Evolutionary conservation across 2,329 filamentous ascomycete species (phyloP), one percentile per base, ranked within the genome.

Genomic region (Cercospora berteroae): DNA sequence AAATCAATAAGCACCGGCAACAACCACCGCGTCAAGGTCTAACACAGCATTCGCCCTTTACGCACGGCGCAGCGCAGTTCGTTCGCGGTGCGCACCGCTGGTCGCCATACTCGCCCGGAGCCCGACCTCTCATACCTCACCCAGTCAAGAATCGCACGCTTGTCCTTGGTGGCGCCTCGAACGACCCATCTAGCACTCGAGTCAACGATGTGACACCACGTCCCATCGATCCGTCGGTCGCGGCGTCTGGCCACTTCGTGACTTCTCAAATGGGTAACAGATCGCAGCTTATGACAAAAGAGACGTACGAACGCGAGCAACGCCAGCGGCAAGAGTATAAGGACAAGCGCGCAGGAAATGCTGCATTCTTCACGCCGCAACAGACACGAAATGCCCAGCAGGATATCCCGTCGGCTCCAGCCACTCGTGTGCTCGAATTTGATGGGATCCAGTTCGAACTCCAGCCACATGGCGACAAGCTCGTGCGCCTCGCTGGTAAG

Each of bases 271-370:
- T 91, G 91, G 77, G 89, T 90, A 61, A 27, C 60, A 91, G 94
- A 76, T 86, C 91, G 76, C 92, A 96, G 78, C 82, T 96, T 48
- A 95, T 96, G 79, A 96, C 94, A 76, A 87, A 89, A 20, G 87
- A 87, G 16, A 86, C 94, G 1, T 95, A 90, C 77, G 89, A 93
- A 70, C 90, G 92, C 77, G 89, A 92, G 68, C 84, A 85, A 10
- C 80, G 87, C 57, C 81, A 82, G 20, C 79, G 83, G 60, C 84
- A 89, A 92, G 77, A 60, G 33, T 50, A 60, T n/a, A 18, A 60
- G 55, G 36, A 33, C 8, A 27, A 65, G n/a, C 55, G 63, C 23
- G 16, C 20, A 27, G 16, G 29, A 6, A 63, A 56, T n/a, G 10
- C 18, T 20, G 4, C 29, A 0, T 5, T 16, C 6, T 23, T 50